Conservation (phyloP, 495 filamentous ascomycete species). For the Aspergillus coremiiformis region DNA sequence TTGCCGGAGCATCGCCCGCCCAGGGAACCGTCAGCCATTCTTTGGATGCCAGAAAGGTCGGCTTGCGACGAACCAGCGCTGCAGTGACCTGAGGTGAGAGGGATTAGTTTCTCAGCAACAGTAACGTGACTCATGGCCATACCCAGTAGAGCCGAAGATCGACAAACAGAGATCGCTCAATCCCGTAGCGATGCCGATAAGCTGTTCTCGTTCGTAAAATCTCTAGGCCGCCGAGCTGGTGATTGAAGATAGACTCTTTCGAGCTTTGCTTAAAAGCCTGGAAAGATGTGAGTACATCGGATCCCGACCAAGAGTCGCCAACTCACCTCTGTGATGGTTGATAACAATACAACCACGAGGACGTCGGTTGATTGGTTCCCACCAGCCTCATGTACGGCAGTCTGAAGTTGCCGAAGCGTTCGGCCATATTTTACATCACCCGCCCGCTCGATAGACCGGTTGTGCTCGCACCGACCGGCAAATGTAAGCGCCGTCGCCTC, state of each 20-base stretch:
- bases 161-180: constrained; percentile 23
- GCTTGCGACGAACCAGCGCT: constrained; percentile 18
- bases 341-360: constrained; percentile 16
- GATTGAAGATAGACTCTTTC: constrained; percentile 17
- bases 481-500: constrained; percentile 21
- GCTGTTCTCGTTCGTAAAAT: constrained; percentile 17
- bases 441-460: constrained; percentile 14
- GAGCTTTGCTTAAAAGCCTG: constrained; percentile 24
- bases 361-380: constrained; percentile 19
- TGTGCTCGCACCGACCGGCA: constrained; percentile 15
- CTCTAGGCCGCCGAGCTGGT: constrained; percentile 21
- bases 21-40: constrained; percentile 24
- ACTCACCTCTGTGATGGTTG: constrained; percentile 21
- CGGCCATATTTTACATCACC: constrained; percentile 17
- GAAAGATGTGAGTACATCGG: background rate
- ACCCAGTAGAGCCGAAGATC: constrained; percentile 25
- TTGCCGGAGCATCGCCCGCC: constrained; percentile 10
- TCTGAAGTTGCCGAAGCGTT: constrained; percentile 13
- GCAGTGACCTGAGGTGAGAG: constrained; percentile 16
- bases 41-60: constrained; percentile 17
- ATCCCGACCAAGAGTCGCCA: background rate
- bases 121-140: background rate
- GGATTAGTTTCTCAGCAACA: background rate
- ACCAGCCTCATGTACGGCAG: constrained; percentile 12
- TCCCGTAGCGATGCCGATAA: constrained; percentile 20